Conservation (phyloP, 805 yeast species). For the Candida germanica region DNA sequence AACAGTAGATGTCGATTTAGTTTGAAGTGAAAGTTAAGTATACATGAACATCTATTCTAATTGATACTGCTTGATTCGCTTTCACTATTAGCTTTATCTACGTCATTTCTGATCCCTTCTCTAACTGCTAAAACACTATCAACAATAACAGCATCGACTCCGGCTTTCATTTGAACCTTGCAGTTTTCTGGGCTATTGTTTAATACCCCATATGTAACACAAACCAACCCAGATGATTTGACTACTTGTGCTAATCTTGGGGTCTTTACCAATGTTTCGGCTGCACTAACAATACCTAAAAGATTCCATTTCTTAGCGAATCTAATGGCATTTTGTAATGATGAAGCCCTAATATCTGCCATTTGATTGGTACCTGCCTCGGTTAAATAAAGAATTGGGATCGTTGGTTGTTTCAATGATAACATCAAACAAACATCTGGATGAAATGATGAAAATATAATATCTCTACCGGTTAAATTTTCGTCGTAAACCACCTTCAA, state of each 20-base stretch:
- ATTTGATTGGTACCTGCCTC: slow-evolving; percentile 82
- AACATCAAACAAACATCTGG: slow-evolving; percentile 87
- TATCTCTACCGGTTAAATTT: slow-evolving; percentile 73
- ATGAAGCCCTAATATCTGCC: slow-evolving; percentile 87
- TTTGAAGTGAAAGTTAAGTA: no score
- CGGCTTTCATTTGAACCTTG: slow-evolving; percentile 82
- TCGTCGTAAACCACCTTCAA: slow-evolving; percentile 73
- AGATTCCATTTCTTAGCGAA: slow-evolving; percentile 90
- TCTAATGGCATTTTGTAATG: slow-evolving; percentile 86
- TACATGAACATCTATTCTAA: no score
- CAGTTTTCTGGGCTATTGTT: slow-evolving; percentile 86
- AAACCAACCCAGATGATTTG: slow-evolving; percentile 84
- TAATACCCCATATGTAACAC: slow-evolving; percentile 84
- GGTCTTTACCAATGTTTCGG: slow-evolving; percentile 79
- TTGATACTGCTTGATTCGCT: slow-evolving; percentile 5
- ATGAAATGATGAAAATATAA: slow-evolving; percentile 89
- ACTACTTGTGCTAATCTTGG: slow-evolving; percentile 91
- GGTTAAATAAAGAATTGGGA: slow-evolving; percentile 86
- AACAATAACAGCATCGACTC: slow-evolving; percentile 98
- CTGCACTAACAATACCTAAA: slow-evolving; percentile 88
- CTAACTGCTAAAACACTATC: slow-evolving; percentile 93
- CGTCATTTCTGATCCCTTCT: slow-evolving; percentile 57
- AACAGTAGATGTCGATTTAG: no score
- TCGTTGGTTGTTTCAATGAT: slow-evolving; percentile 87
- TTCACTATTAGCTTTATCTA: slow-evolving; percentile 14